Evolutionary conservation across 805 yeast species (phyloP), one percentile per base, ranked within the genome.

Genomic region (Kazachstania africana): DNA sequence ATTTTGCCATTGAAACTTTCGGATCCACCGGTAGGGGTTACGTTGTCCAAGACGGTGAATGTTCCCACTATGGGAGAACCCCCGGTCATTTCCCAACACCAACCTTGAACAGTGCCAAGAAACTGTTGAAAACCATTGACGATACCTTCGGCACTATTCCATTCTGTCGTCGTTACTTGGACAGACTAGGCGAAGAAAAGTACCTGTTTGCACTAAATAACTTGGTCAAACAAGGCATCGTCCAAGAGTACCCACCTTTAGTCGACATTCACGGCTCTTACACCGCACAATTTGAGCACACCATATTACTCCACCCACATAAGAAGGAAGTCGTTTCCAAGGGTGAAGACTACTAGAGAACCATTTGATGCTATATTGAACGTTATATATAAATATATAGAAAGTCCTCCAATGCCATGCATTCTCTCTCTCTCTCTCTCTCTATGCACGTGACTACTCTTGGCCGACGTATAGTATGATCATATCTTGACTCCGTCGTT

Each of bases 281-380:
- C 66, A 91, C 97, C 24, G 98, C 98, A 0, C 99, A 91, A 59
- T 88, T 60, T 50, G 99, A 91, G 57, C 99, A 91, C 61, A 91
- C 99, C 1, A 70, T 88, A 28, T 65, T 91, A 43, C 63, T 91
- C 47, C 91, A 87, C 50, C 93, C 96, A 18, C 83, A 83, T 36
- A 74, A 72, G 58, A 91, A 88, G 63, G 99, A 91, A 59, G 88
- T 91, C 27, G 85, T 91, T 14, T 82, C 95, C 10, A 72, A 88
- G 44, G 98, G 99, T 31, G 95, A 84, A 27, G 99, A 91, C 58
- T 91, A 76, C 53, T 88, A 59, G 47, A 12, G 14, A 10, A 15
- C 8, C 6, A 8, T n/a, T 6, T 6, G 15, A 25, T 25, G 10
- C 13, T 25, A 4, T 12, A n/a, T n/a, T n/a, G 13, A 23, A 23